Evolutionary conservation across 768 basidiomycete genomes (phyloP).

Genomic region (Trametes cinnabarina): DNA sequence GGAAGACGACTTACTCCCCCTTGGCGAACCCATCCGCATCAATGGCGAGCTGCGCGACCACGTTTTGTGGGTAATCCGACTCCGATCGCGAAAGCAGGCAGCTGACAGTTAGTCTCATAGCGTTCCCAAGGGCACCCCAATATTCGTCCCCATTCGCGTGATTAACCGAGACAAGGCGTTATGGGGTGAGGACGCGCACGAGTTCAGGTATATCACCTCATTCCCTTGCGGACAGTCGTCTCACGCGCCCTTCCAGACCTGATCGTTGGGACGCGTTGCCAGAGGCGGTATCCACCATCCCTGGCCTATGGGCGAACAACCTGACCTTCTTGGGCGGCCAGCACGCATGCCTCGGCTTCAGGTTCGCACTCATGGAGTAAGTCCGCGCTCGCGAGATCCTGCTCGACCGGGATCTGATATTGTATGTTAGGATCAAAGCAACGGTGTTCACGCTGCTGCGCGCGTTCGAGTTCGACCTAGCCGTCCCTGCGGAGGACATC

Average conservation of each 20-base stretch:
- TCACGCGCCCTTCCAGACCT: conserved; percentile 40
- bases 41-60: conserved; percentile 17
- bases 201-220: conserved; percentile 51
- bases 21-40: conserved; percentile 30
- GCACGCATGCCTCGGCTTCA: conserved; percentile 59
- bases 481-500: conserved; percentile 24
- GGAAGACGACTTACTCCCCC: conserved; percentile 49
- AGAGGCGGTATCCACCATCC: conserved; percentile 41
- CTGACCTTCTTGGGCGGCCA: conserved; percentile 61
- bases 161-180: conserved; percentile 50
- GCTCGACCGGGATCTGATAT: too few relatives aligned
- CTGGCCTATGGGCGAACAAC: conserved; percentile 56
- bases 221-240: neutral
- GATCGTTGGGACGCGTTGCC: conserved; percentile 54
- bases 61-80: conserved; percentile 29
- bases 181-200: conserved; percentile 60
- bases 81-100: too few relatives aligned
- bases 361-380: conserved; percentile 56
- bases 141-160: conserved; percentile 47
- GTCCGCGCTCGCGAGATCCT: too few relatives aligned
- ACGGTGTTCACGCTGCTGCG: conserved; percentile 33
- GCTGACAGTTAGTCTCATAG: neutral
- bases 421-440: conserved; percentile 34
- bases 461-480: conserved; percentile 30
- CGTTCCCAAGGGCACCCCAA: conserved; percentile 29